Evolutionary conservation across 2,329 filamentous ascomycete genomes (phyloP).

Genomic region (Diaporthe ampelina): DNA sequence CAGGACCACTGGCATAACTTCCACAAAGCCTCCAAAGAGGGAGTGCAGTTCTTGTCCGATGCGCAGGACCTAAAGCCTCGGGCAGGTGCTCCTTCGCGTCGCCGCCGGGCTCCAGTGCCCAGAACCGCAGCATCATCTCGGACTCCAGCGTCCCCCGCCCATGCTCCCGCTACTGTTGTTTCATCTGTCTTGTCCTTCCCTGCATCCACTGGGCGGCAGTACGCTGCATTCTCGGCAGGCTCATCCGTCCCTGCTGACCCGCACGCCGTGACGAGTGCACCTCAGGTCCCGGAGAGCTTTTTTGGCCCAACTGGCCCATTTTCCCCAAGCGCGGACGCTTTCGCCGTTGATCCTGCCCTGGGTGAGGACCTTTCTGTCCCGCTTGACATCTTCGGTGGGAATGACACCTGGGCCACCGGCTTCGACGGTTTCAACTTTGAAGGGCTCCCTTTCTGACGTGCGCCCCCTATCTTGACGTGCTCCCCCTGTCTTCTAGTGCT

Average conservation of each 20-base stretch:
- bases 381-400: background rate
- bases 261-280: background rate
- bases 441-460: background rate
- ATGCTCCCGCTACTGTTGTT: background rate
- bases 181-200: rapidly evolving
- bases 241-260: background rate
- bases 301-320: background rate
- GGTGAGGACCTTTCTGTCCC: background rate
- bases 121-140: background rate
- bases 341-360: too few relatives aligned
- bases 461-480: too few relatives aligned
- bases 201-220: background rate
- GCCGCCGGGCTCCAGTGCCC: background rate
- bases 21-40: too few relatives aligned
- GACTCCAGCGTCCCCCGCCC: too few relatives aligned
- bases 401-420: background rate
- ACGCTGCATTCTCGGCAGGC: too few relatives aligned
- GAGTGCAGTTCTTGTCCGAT: too few relatives aligned
- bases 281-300: background rate
- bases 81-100: background rate
- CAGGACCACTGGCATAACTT: too few relatives aligned
- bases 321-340: background rate
- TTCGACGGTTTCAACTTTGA: background rate
- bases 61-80: too few relatives aligned
- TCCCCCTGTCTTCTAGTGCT: background rate